Percentiles rank a stretch among this genome's conserved stretches.
Conservation (phyloP, 83 land plant species). For the Thuja plicata region DNA sequence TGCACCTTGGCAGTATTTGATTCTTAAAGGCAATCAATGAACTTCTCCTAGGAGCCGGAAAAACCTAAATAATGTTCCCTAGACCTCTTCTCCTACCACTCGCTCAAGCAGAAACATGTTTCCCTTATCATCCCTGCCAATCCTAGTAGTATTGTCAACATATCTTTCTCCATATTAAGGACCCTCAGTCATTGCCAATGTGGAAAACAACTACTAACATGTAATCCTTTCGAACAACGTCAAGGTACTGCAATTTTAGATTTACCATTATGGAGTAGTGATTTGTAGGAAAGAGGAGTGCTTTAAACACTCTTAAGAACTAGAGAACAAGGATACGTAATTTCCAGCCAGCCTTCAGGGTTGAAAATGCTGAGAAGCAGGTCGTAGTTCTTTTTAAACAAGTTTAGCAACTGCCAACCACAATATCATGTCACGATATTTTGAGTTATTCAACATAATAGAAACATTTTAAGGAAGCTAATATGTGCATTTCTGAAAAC, state of each 20-base stretch:
- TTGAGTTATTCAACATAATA: neutral
- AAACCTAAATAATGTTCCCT: neutral
- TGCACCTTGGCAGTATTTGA: neutral
- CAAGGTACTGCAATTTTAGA: neutral
- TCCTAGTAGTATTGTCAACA: conserved; percentile 71
- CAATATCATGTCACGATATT: neutral
- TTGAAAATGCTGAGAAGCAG: conserved; percentile 86
- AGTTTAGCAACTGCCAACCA: conserved; percentile 56
- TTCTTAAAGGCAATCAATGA: neutral
- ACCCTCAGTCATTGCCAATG: neutral
- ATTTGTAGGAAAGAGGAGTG: neutral
- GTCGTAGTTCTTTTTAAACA: conserved; percentile 86
- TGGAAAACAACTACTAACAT: neutral
- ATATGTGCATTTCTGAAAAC: neutral
- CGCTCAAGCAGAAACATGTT: conserved; percentile 81
- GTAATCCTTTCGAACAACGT: neutral
- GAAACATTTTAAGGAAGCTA: neutral
- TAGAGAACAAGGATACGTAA: conserved; percentile 64
- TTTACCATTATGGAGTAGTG: neutral
- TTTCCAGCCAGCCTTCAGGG: conserved; percentile 96
- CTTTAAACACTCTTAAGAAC: neutral
- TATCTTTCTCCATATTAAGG: conserved; percentile 42
- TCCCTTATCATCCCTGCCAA: conserved; percentile 96
- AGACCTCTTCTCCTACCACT: conserved; percentile 8
- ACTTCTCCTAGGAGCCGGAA: neutral